Percentiles rank a stretch among this genome's conserved stretches.
Evolutionary conservation across 2,329 filamentous ascomycete species (phyloP).

Genomic region (Apiospora marii): DNA sequence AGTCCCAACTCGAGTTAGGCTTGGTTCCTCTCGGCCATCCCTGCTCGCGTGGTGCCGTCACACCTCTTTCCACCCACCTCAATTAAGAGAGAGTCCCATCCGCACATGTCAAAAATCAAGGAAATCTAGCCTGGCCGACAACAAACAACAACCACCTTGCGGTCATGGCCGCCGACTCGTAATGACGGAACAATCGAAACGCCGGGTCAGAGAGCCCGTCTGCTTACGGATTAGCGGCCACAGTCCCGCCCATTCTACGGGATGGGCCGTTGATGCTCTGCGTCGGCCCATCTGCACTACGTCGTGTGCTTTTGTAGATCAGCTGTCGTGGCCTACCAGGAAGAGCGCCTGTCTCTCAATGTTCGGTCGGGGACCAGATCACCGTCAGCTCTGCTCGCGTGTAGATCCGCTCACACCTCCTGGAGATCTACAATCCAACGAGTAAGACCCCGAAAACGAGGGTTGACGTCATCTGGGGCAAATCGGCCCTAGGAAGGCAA

Average conservation of each 20-base stretch:
- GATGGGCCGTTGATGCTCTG: not conserved
- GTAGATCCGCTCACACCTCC: not conserved
- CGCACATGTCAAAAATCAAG: constrained; percentile 18
- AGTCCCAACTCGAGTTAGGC: not conserved
- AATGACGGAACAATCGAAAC: constrained; percentile 14
- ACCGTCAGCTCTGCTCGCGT: not conserved
- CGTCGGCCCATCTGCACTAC: not conserved
- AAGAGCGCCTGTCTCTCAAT: not conserved
- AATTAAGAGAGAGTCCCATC: not conserved
- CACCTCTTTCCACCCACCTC: not conserved
- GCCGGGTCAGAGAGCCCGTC: not conserved
- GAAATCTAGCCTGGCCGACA: not conserved
- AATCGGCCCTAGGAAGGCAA: not conserved
- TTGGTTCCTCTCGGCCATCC: not conserved
- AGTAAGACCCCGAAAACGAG: not conserved
- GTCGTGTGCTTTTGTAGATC: constrained; percentile 4
- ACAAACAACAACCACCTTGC: not conserved
- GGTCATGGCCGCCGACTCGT: not conserved
- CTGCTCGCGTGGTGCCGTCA: not conserved
- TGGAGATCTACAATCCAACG: not conserved
- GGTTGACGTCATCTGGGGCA: not conserved
- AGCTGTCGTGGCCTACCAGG: not conserved
- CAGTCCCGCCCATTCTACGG: not conserved
- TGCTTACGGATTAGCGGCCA: constrained; percentile 6
- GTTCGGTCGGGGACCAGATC: not conserved